Percentiles rank a stretch among this genome's conserved stretches.
Evolutionary conservation across 129 eudicot genomes (phyloP).

Genomic region (Escallonia herrerae): DNA sequence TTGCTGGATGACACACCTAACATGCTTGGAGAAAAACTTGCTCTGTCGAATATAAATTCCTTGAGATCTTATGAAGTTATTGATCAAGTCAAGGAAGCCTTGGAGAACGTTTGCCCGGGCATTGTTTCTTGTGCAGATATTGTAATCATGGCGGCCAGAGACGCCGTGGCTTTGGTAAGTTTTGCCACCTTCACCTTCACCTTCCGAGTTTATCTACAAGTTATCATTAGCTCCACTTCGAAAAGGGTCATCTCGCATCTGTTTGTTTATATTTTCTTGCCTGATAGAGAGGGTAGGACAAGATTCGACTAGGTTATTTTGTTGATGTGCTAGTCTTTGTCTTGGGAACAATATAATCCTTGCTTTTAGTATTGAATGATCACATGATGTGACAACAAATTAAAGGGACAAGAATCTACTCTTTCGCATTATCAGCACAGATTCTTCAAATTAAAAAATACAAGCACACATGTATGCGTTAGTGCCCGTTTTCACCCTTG

Average conservation of each 20-base stretch:
- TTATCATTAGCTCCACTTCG: too few species aligned
- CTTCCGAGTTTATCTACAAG: neutral
- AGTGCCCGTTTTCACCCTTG: too few species aligned
- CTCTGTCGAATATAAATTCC: slow-evolving; percentile 72
- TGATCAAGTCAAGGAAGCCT: slow-evolving; percentile 76
- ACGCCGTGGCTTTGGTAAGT: slow-evolving; percentile 80
- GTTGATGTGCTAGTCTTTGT: neutral
- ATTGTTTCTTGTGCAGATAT: slow-evolving; percentile 94
- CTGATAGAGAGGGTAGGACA: neutral
- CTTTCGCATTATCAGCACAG: too few species aligned
- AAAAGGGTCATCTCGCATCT: too few species aligned
- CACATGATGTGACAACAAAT: too few species aligned
- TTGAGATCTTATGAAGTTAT: slow-evolving; percentile 80
- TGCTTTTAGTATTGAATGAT: too few species aligned
- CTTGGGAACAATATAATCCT: neutral
- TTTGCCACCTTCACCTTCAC: neutral
- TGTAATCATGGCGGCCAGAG: slow-evolving; percentile 82
- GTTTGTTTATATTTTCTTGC: neutral
- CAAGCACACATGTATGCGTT: too few species aligned
- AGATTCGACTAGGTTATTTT: too few species aligned
- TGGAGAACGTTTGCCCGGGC: slow-evolving; percentile 69
- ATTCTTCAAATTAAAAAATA: too few species aligned
- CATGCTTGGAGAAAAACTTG: slow-evolving; percentile 79
- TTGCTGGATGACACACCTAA: slow-evolving; percentile 83
- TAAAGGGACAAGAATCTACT: too few species aligned